Evolutionary conservation across 306 rosid species (phyloP), one percentile per base, ranked within the genome.

Genomic region (Comarum palustre): DNA sequence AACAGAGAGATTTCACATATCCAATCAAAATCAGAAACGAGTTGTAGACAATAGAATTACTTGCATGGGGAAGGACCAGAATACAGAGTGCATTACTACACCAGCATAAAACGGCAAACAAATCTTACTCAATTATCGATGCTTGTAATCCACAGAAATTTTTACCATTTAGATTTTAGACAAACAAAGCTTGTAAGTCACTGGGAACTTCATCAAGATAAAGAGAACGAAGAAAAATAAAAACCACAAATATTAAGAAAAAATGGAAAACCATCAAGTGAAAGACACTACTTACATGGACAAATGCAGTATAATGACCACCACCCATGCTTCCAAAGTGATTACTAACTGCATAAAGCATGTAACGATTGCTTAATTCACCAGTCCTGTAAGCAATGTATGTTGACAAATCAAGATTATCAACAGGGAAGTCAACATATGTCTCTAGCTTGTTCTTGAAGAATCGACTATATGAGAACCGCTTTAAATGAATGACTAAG

Each of bases 311-410:
- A 83, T 94, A 94, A 77, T 94, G 99, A 73, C 99, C 97, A 64
- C 97, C 99, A 71, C 97, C 97, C 99, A 94, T 86, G 92, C 95
- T 91, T 78, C 99, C 99, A 77, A 66, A 94, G 82, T 94, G 99
- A 78, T 94, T 94, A 80, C 99, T 94, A 67, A 94, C 77, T 11
- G 99, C 97, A 76, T 91, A 94, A 73, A 91, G 99, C 82, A 86
- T 84, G 90, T 94, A 94, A 63, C 80, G 83, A 65, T 87, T 79
- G 72, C 82, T 82, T 71, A 84, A 70, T 71, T 84, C 90, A 75
- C 80, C 90, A 68, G 74, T 81, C 75, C 77, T 85, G 72, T 80
- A 68, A 80, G 89, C 74, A 77, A 94, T 83, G 75, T 94, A 87
- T 64, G 84, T 71, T 61, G 99, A 91, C 85, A 94, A 87, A 82